Evolutionary conservation across 352 stramenopile species (phyloP).

Genomic region (Pythium aristosporum): DNA sequence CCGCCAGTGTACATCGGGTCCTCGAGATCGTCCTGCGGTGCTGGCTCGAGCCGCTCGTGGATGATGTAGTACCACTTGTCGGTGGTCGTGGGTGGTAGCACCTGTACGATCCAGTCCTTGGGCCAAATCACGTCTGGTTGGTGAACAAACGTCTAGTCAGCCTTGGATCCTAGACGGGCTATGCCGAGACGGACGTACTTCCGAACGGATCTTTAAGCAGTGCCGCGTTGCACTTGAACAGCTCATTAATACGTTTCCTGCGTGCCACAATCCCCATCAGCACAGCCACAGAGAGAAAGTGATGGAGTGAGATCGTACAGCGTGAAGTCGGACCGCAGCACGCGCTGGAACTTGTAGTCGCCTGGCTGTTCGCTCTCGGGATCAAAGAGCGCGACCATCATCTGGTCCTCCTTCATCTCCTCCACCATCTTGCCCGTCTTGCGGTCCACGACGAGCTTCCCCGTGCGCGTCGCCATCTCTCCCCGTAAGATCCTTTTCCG

Average conservation of each 20-base stretch:
- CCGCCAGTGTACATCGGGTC: constrained; percentile 56
- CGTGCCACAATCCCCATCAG: not conserved
- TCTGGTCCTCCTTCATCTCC: constrained; percentile 68
- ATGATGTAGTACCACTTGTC: constrained; percentile 80
- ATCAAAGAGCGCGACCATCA: constrained; percentile 58
- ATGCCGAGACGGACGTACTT: constrained; percentile 33
- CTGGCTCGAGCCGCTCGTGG: constrained; percentile 56
- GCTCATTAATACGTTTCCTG: constrained; percentile 47
- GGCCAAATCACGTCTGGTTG: constrained; percentile 63
- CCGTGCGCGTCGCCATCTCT: constrained; percentile 58
- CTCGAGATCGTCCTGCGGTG: constrained; percentile 54
- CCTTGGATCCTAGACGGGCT: not conserved
- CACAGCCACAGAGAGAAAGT: not conserved
- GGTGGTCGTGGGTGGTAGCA: constrained; percentile 42
- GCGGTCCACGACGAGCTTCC: constrained; percentile 49
- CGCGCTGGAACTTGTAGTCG: constrained; percentile 42
- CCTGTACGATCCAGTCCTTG: constrained; percentile 65
- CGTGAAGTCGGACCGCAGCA: constrained; percentile 60
- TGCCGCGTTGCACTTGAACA: constrained; percentile 65
- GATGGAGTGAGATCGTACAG: constrained; percentile 32
- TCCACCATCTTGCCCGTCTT: constrained; percentile 64
- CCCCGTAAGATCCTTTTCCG: not conserved
- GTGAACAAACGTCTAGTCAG: not conserved
- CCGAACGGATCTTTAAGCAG: constrained; percentile 65
- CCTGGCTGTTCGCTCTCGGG: constrained; percentile 33